Evolutionary conservation across 176 grass and related monocot species (phyloP).

Genomic region (Eleusine indica): DNA sequence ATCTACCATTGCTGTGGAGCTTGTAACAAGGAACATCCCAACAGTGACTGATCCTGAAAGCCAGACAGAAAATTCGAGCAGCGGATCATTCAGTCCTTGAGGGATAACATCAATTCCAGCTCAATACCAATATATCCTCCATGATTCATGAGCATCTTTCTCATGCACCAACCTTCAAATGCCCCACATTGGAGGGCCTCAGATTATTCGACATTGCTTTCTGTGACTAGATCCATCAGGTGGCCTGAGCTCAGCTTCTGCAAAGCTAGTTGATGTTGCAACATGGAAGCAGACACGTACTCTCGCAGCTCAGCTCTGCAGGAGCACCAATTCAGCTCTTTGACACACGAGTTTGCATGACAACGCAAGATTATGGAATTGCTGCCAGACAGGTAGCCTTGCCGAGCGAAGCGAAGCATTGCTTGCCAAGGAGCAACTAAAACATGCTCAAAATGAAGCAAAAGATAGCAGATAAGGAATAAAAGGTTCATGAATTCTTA

Average conservation of each 20-base stretch:
- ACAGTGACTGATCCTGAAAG: background rate
- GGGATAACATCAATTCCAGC: background rate
- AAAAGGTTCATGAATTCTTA: background rate
- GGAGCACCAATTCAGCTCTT: background rate
- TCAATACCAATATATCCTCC: background rate
- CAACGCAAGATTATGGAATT: background rate
- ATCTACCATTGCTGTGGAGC: no score
- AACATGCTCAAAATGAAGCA: background rate
- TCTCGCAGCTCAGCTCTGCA: background rate
- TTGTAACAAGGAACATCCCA: no score
- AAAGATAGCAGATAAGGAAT: slow-evolving; percentile 15
- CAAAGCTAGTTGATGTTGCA: background rate
- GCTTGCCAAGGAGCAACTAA: background rate
- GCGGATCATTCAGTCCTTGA: background rate
- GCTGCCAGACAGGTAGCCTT: background rate
- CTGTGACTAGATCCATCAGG: background rate
- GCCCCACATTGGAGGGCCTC: no score
- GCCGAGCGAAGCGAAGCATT: background rate
- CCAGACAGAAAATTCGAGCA: background rate
- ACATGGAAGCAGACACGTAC: background rate
- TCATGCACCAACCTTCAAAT: background rate
- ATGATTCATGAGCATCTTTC: background rate
- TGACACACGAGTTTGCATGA: background rate
- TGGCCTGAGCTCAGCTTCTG: background rate
- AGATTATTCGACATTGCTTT: background rate